phyloP scores from a whole-genome alignment of 1,284 basidiomycete genomes.

The Rhodotorula glutinis region DNA sequence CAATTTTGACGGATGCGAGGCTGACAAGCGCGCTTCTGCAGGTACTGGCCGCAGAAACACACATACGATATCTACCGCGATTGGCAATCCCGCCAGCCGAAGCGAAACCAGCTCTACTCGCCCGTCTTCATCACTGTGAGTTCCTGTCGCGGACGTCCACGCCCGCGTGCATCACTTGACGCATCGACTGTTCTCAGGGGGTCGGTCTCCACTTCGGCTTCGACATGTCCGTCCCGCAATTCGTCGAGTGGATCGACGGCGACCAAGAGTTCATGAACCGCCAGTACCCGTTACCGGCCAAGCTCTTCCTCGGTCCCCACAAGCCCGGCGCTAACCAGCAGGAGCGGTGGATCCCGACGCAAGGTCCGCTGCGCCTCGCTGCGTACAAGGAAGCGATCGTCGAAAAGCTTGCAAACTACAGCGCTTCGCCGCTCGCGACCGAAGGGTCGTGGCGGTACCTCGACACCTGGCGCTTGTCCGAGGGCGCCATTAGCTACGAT shows the following conservation, averaged over 20 bases:
- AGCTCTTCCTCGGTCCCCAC: conserved; percentile 12
- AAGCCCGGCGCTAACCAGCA: not conserved
- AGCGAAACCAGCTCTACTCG: not conserved
- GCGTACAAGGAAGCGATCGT: conserved; percentile 5
- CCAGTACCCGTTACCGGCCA: not conserved
- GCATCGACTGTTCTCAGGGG: too few relatives aligned
- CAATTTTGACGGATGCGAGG: not conserved
- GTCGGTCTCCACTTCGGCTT: not conserved
- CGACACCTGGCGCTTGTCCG: conserved; percentile 5
- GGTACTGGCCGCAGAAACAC: too few relatives aligned
- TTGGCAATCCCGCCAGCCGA: not conserved
- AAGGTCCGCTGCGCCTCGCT: not conserved
- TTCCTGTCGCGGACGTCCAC: too few relatives aligned
- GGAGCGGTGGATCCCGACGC: not conserved
- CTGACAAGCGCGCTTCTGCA: too few relatives aligned
- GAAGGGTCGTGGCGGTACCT: conserved; percentile 1
- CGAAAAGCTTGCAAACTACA: not conserved
- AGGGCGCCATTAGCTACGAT: conserved; percentile 3
- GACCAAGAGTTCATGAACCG: not conserved
- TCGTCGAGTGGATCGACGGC: not conserved
- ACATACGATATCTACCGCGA: not conserved
- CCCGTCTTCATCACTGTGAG: conserved; percentile 7
- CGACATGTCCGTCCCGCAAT: not conserved
- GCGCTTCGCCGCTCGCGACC: not conserved
- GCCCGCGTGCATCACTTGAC: too few relatives aligned